Conservation (phyloP, 257 asterid genomes). For the Marsdenia floribunda region DNA sequence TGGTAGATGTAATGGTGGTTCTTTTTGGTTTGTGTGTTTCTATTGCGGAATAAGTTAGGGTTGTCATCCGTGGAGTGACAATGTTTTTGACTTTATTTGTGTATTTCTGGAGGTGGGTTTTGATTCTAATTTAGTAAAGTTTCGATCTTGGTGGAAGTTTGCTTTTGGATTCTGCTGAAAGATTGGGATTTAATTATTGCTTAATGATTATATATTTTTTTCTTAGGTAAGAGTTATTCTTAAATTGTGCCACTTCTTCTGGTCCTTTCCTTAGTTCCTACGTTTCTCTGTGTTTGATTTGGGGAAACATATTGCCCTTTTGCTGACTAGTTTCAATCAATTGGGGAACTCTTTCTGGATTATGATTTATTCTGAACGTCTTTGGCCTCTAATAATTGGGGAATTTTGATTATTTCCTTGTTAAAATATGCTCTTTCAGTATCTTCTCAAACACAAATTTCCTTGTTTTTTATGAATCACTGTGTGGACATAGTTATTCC, state of each 20-base stretch:
- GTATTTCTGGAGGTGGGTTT: constrained; percentile 28
- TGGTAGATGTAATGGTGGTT: background rate
- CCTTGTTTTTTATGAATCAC: background rate
- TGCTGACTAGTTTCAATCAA: background rate
- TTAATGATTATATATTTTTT: constrained; percentile 7
- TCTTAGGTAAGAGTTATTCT: background rate
- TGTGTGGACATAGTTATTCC: background rate
- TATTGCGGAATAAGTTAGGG: background rate
- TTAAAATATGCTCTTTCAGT: background rate
- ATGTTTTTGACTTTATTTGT: background rate
- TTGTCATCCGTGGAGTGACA: background rate
- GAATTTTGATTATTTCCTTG: background rate
- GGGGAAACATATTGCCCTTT: background rate
- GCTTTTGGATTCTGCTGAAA: constrained; percentile 14
- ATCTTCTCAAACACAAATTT: background rate
- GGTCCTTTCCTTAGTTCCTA: background rate
- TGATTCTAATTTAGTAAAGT: constrained; percentile 14
- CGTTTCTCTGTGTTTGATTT: background rate
- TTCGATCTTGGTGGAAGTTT: constrained; percentile 24
- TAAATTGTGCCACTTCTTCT: background rate
- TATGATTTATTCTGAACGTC: background rate
- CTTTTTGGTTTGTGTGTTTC: background rate
- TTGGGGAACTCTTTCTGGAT: background rate
- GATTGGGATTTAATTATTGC: constrained; percentile 1
- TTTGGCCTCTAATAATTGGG: background rate